Conservation (phyloP, 495 filamentous ascomycete genomes). For the Aspergillus heteromorphus region DNA sequence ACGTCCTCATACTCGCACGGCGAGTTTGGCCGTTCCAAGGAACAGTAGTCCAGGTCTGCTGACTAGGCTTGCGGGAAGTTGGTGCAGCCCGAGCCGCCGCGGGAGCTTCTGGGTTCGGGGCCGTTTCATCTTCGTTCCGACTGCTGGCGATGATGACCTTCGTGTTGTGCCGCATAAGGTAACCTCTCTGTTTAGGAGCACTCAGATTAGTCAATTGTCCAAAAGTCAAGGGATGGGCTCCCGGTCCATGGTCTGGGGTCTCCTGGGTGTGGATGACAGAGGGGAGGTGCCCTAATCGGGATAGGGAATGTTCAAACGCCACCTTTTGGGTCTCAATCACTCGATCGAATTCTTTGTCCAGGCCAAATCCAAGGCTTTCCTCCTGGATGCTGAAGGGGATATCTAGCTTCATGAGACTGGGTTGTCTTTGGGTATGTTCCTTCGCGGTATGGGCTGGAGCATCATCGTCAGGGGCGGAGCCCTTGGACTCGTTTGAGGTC, state of each 20-base stretch:
- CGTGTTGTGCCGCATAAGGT: conserved; percentile 97
- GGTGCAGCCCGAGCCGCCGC: conserved; percentile 54
- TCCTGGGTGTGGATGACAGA: conserved; percentile 9
- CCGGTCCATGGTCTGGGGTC: conserved; percentile 4
- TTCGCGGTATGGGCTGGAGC: conserved; percentile 17
- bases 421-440: conserved; percentile 38
- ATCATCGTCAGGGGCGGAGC: conserved; percentile 26
- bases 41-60: conserved; percentile 91
- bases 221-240: neutral
- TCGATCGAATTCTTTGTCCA: conserved; percentile 89
- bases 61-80: conserved; percentile 66
- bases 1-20: conserved; percentile 58
- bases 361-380: conserved; percentile 65
- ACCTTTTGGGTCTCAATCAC: conserved; percentile 99
- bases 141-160: conserved; percentile 89
- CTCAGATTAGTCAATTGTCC: conserved; percentile 50
- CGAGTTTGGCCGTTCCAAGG: conserved; percentile 84
- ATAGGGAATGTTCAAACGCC: conserved; percentile 53
- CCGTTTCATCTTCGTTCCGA: conserved; percentile 46
- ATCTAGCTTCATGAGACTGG: conserved; percentile 60
- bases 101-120: conserved; percentile 38
- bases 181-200: conserved; percentile 75
- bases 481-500: conserved; percentile 26
- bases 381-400: conserved; percentile 53
- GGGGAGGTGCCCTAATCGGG: conserved; percentile 19